These are phyloP conservation scores for Microsporum audouinii DNA, from an alignment of 2,329 filamentous ascomycete genomes.

Conservation along the genomic window DNA sequence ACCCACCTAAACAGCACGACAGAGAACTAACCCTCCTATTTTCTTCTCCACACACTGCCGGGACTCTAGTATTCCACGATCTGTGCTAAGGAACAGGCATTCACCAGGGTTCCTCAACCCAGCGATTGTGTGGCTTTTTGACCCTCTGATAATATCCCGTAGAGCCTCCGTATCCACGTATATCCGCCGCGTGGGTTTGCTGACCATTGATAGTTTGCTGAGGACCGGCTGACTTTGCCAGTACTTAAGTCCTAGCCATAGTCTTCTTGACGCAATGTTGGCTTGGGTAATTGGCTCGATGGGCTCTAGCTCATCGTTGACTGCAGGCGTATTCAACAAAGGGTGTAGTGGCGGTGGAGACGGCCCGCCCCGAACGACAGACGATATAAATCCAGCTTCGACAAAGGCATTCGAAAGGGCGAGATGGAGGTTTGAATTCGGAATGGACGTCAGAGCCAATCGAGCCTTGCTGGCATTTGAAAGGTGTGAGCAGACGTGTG, in stretches of 20 bases:
- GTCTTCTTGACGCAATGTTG: conserved; percentile 61
- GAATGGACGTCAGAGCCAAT: conserved; percentile 72
- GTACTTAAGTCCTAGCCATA: conserved; percentile 90
- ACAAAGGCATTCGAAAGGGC: conserved; percentile 64
- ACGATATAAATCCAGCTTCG: conserved; percentile 68
- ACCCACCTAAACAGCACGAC: conserved; percentile 46
- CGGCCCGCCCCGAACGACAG: conserved; percentile 62
- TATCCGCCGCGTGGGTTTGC: conserved; percentile 62
- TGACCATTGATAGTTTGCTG: conserved; percentile 52
- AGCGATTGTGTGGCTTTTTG: conserved; percentile 53
- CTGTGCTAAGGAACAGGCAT: conserved; percentile 67
- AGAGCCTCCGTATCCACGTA: conserved; percentile 54
- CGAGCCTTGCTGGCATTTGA: conserved; percentile 80
- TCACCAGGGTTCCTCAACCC: conserved; percentile 68
- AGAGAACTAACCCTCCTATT: conserved; percentile 69
- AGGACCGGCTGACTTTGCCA: conserved; percentile 72
- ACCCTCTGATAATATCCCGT: conserved; percentile 55
- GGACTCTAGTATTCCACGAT: conserved; percentile 65
- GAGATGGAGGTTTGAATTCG: conserved; percentile 70
- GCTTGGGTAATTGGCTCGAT: conserved; percentile 49
- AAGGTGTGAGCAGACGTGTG: conserved; percentile 77
- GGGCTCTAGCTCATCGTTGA: conserved; percentile 27
- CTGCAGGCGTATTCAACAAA: conserved; percentile 40
- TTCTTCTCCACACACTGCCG: conserved; percentile 71
- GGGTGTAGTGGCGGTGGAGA: conserved; percentile 44